Percentiles rank a stretch among this genome's conserved stretches.
These are phyloP conservation scores for Rhizopogon hawkerae DNA, from an alignment of 1,284 basidiomycete genomes.

Conservation along the genomic window DNA sequence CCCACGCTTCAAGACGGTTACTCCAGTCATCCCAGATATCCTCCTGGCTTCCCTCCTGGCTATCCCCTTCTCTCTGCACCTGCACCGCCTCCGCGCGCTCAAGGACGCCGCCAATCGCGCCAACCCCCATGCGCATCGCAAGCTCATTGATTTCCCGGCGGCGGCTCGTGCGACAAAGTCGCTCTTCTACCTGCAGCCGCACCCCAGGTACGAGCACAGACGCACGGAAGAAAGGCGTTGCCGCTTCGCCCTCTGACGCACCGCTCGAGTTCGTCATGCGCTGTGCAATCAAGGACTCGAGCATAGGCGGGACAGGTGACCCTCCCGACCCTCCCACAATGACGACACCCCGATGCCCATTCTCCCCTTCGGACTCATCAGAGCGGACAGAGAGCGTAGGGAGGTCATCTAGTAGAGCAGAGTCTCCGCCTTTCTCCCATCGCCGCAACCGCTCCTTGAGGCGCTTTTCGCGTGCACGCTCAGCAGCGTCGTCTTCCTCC, in stretches of 20 bases:
- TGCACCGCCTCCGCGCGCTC: slow-evolving; percentile 24
- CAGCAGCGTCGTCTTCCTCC: slow-evolving; percentile 56
- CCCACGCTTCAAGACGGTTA: slow-evolving; percentile 55
- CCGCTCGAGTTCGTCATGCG: slow-evolving; percentile 19
- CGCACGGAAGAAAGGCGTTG: slow-evolving; percentile 52
- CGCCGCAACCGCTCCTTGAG: slow-evolving; percentile 56
- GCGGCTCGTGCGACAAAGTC: slow-evolving; percentile 47
- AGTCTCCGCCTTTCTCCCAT: slow-evolving; percentile 57
- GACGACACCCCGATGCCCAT: slow-evolving; percentile 21
- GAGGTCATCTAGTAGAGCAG: slow-evolving; percentile 48
- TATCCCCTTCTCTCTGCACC: slow-evolving; percentile 10
- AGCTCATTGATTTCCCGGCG: slow-evolving; percentile 72
- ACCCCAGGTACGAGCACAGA: slow-evolving; percentile 62
- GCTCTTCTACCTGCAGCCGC: slow-evolving; percentile 51
- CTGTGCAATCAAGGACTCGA: slow-evolving; percentile 27
- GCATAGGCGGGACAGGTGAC: slow-evolving; percentile 32
- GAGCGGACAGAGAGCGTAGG: slow-evolving; percentile 39
- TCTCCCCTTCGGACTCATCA: slow-evolving; percentile 31
- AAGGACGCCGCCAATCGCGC: slow-evolving; percentile 64
- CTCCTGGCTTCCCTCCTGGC: slow-evolving; percentile 10
- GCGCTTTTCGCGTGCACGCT: slow-evolving; percentile 58
- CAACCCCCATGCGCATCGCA: slow-evolving; percentile 71
- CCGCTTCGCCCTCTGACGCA: slow-evolving; percentile 18
- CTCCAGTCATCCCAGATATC: slow-evolving; percentile 72
- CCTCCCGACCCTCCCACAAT: not conserved